Evolutionary conservation across 805 yeast genomes (phyloP).

Genomic region (Starmerella floricola): DNA sequence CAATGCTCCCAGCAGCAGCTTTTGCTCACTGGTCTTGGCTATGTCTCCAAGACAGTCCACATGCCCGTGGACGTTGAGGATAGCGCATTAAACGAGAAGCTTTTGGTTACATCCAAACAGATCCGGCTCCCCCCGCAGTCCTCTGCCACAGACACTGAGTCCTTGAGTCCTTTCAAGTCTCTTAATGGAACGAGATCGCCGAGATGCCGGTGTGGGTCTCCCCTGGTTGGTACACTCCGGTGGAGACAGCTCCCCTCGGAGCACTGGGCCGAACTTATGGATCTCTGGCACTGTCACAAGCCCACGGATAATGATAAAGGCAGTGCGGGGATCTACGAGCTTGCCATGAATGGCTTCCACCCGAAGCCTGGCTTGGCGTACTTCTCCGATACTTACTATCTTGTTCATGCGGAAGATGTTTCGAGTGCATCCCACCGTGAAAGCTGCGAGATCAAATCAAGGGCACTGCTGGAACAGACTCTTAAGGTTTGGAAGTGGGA

Average conservation of each 20-base stretch:
- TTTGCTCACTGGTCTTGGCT: not conserved
- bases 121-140: too few relatives aligned
- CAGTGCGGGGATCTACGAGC: constrained; percentile 20
- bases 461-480: not conserved
- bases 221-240: not conserved
- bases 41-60: not conserved
- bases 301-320: constrained; percentile 22
- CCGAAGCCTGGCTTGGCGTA: constrained; percentile 37
- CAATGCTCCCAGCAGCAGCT: not conserved
- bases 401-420: constrained; percentile 24
- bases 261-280: constrained; percentile 90
- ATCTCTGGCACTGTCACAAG: constrained; percentile 90
- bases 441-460: too few relatives aligned
- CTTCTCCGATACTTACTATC: constrained; percentile 47
- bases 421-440: too few relatives aligned
- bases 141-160: too few relatives aligned
- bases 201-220: constrained; percentile 1
- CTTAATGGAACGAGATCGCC: too few relatives aligned
- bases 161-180: not conserved
- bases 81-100: too few relatives aligned
- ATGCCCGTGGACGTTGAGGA: too few relatives aligned
- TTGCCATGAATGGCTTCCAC: constrained; percentile 21
- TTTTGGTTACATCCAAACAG: too few relatives aligned
- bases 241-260: constrained; percentile 73
- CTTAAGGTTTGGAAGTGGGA: constrained; percentile 48